These are phyloP conservation scores for Capsella bursapastoris DNA, from an alignment of 345 rosid genomes.

Conservation along the genomic window DNA sequence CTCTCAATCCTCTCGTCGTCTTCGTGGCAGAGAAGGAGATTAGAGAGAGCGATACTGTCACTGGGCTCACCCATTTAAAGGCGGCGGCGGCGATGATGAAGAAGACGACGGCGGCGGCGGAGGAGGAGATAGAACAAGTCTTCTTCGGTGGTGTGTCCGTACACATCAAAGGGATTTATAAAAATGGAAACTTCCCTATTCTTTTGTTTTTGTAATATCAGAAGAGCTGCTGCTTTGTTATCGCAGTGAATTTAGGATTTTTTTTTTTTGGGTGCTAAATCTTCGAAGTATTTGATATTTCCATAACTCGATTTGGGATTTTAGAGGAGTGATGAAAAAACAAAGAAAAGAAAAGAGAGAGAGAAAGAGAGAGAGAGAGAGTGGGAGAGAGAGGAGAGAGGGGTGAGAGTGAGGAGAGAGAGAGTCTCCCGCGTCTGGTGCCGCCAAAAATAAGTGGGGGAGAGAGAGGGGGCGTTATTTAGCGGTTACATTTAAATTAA, in stretches of 20 bases:
- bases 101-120: constrained; percentile 7
- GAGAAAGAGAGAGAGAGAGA: constrained; percentile 18
- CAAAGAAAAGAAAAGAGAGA: constrained; percentile 1
- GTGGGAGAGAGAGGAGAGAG: constrained; percentile 4
- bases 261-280: constrained; percentile 25
- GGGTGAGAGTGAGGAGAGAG: constrained; percentile 22
- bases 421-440: constrained; percentile 63
- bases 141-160: constrained; percentile 24
- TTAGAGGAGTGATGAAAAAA: constrained; percentile 36
- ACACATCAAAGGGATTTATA: constrained; percentile 35
- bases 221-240: not conserved
- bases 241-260: constrained; percentile 36
- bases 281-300: constrained; percentile 31
- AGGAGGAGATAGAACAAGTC: constrained; percentile 2
- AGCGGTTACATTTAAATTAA: constrained; percentile 51
- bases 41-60: constrained; percentile 49
- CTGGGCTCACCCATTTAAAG: constrained; percentile 49
- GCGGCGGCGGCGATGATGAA: not conserved
- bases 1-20: constrained; percentile 32
- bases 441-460: constrained; percentile 87
- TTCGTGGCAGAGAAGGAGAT: constrained; percentile 56
- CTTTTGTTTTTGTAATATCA: no score
- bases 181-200: constrained; percentile 20
- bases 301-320: constrained; percentile 28
- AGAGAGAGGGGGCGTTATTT: constrained; percentile 57